Conservation (phyloP, 2,329 filamentous ascomycete species). For the Fusarium pseudonygamai region DNA sequence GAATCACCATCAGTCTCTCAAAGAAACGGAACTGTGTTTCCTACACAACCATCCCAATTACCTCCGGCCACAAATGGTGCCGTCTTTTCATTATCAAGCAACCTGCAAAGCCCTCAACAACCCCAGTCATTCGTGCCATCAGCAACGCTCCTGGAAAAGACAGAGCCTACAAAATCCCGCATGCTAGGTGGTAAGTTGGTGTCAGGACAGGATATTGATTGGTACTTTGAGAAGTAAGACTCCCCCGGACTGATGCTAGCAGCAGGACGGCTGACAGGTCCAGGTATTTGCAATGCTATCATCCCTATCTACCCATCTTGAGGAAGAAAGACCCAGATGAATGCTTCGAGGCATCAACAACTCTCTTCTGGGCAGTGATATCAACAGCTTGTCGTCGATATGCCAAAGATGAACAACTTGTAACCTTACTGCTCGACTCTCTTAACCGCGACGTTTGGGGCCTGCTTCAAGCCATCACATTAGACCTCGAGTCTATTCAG, state of each 20-base stretch:
- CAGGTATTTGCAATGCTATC: slow-evolving; percentile 63
- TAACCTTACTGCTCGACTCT: slow-evolving; percentile 58
- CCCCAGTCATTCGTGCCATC: slow-evolving; percentile 4
- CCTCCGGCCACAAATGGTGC: slow-evolving; percentile 7
- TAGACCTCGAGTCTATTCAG: slow-evolving; percentile 60
- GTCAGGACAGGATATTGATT: slow-evolving; percentile 63
- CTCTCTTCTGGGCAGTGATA: slow-evolving; percentile 66
- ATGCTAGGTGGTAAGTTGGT: slow-evolving; percentile 59
- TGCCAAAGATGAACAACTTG: slow-evolving; percentile 53
- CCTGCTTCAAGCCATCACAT: slow-evolving; percentile 53
- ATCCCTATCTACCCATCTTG: slow-evolving; percentile 63
- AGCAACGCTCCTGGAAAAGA: slow-evolving; percentile 27
- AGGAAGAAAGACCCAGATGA: slow-evolving; percentile 60
- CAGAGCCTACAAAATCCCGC: slow-evolving; percentile 51
- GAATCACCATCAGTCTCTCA: slow-evolving; percentile 44
- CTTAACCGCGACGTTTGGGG: slow-evolving; percentile 58
- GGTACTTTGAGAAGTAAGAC: slow-evolving; percentile 63
- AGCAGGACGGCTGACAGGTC: not conserved
- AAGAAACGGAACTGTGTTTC: slow-evolving; percentile 38
- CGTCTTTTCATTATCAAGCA: slow-evolving; percentile 10
- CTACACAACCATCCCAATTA: slow-evolving; percentile 23
- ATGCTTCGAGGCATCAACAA: slow-evolving; percentile 57
- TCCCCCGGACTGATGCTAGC: not conserved
- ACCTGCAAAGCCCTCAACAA: slow-evolving; percentile 4
- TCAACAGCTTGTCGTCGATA: slow-evolving; percentile 61